Evolutionary conservation across 495 filamentous ascomycete genomes (phyloP), one percentile per base, ranked within the genome.

Genomic region (Rhizodiscina lignyota): DNA sequence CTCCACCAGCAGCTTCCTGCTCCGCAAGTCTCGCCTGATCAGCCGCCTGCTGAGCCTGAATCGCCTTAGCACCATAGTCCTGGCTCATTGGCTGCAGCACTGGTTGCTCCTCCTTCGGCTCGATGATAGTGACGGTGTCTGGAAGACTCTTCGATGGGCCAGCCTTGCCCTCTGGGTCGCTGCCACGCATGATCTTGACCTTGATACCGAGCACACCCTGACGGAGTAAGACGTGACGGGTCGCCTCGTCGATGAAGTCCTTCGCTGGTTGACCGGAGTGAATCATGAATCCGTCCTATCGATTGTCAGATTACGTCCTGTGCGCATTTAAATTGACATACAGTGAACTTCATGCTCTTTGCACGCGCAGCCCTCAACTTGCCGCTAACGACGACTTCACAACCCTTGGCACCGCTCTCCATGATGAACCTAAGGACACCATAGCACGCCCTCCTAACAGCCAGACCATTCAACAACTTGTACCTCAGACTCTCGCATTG

Each of bases 151-250:
- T 94, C 63, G 82, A 77, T 43, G 87, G 84, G 47, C 91, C 91
- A 54, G 79, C 71, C 77, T 97, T 97, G 74, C 87, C 87, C 68
- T 97, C 89, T 56, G 91, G 89, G 68, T 97, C 89, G 55, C 80
- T 89, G 55, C 91, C 91, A 61, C 89, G 89, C 89, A 97, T 97
- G 70, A 97, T 97, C 85, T 97, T 97, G 59, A 97, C 89, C 74
- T 97, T 97, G 75, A 97, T 96, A 67, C 89, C 89, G 40, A 97
- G 73, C 47, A 97, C 89, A 78, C 89, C 89, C 70, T 97, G 89
- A 65, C 89, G 81, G 59, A 97, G 85, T 40, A 97, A 85, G 48
- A 97, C 89, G 81, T 97, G 89, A 50, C 89, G 87, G 50, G 85
- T 94, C 43, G 89, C 91, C 54, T 66, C 73, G 72, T 97, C 89